Evolutionary conservation across 1,284 basidiomycete species (phyloP), one percentile per base, ranked within the genome.

Genomic region (Exobasidium rhododendri): DNA sequence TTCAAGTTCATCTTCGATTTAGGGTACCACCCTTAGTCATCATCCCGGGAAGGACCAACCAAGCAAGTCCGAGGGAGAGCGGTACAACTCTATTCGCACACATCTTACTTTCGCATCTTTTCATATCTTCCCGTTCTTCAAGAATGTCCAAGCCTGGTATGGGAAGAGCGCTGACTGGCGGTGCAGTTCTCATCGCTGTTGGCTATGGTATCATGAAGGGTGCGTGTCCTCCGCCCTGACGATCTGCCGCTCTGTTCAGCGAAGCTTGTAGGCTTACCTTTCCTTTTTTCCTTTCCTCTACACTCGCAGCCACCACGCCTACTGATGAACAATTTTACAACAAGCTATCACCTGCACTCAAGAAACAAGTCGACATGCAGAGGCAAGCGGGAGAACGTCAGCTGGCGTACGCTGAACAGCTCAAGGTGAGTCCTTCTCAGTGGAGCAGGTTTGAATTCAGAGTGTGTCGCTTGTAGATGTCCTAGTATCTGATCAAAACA

Each of bases 261-360:
- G n/a, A n/a, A n/a, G n/a, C n/a, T n/a, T n/a, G n/a, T n/a, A n/a
- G n/a, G n/a, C n/a, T n/a, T n/a, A n/a, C n/a, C n/a, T n/a, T n/a
- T n/a, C n/a, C n/a, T n/a, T n/a, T n/a, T n/a, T n/a, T n/a, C n/a
- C n/a, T n/a, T n/a, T n/a, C n/a, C n/a, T 28, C 13, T 26, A n/a
- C 35, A 13, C 29, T 31, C 3, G 20, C 55, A 75, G 73, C 56
- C 26, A 73, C 73, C 4, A 75, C 71, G 49, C 73, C 71, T 51
- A 70, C 69, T 50, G 73, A 75, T 47, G 53, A 75, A 49, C 64
- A 75, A n/a, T 75, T 75, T 59, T 75, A 75, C 63, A 64, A 75
- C 51, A 69, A 59, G 6, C 58, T 75, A 1, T 70, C 69, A n/a
- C 73, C 73, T 4, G 71, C 71, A 17, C 67, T 75, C 32, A 75